Evolutionary conservation across 768 basidiomycete genomes (phyloP).

Genomic region (Russula virescens): DNA sequence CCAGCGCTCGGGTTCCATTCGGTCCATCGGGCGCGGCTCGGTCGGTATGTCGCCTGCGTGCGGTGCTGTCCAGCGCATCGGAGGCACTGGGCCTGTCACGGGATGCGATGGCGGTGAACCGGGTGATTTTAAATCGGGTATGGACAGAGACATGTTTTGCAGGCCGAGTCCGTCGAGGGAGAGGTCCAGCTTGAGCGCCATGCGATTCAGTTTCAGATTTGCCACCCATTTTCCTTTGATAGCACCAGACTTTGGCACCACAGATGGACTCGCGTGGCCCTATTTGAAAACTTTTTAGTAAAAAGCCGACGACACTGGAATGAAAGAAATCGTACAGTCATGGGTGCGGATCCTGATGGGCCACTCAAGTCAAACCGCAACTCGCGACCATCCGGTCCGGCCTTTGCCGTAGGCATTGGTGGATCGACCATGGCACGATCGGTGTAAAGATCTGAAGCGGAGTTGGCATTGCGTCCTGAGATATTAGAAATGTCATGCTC

Average conservation of each 20-base stretch:
- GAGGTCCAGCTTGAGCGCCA: conserved; percentile 16
- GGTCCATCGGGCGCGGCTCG: background rate
- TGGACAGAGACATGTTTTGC: background rate
- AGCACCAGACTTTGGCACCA: background rate
- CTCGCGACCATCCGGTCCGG: background rate
- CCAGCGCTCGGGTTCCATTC: background rate
- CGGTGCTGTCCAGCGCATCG: background rate
- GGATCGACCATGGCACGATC: background rate
- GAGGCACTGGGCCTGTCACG: too few relatives aligned
- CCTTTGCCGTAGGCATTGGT: conserved; percentile 2
- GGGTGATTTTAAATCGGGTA: background rate
- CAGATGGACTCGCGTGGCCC: background rate
- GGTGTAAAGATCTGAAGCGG: conserved; percentile 10
- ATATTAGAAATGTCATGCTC: background rate
- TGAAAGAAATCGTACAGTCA: background rate
- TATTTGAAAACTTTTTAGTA: background rate
- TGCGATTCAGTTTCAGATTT: background rate
- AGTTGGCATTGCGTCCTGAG: background rate
- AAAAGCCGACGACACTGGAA: background rate
- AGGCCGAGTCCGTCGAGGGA: conserved; percentile 8
- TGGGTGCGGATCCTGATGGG: background rate
- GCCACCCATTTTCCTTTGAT: conserved; percentile 12
- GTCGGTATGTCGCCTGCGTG: too few relatives aligned
- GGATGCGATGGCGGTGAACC: background rate
- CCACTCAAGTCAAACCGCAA: background rate